These are phyloP conservation scores for Penicillium sp. DNA, from an alignment of 2,329 filamentous ascomycete species.

Conservation along the genomic window DNA sequence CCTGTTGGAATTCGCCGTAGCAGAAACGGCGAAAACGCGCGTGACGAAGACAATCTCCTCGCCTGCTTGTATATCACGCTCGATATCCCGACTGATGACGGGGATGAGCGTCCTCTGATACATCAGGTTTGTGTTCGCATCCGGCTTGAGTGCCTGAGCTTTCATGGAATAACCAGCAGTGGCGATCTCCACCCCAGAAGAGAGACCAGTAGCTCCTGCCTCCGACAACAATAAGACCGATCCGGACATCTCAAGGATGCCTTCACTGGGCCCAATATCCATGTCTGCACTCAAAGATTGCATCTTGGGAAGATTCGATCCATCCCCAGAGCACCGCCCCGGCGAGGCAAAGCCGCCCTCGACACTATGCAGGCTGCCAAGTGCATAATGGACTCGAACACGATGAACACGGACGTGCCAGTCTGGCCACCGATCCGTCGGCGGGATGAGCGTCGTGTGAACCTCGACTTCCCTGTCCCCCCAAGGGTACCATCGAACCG, in stretches of 20 bases:
- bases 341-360: conserved; percentile 13
- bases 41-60: conserved; percentile 7
- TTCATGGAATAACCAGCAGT: background rate
- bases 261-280: conserved; percentile 1
- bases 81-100: background rate
- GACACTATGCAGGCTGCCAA: conserved; percentile 6
- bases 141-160: conserved; percentile 6
- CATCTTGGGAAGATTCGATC: background rate
- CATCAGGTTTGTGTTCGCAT: conserved; percentile 11
- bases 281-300: background rate
- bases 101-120: conserved; percentile 8
- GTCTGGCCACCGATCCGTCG: conserved; percentile 14
- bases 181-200: background rate
- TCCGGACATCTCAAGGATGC: background rate
- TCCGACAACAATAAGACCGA: conserved; percentile 9
- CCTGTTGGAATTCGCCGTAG: conserved; percentile 1
- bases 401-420: conserved; percentile 24
- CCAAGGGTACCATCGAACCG: conserved; percentile 21
- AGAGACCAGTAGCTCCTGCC: conserved; percentile 3
- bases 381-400: conserved; percentile 1
- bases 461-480: conserved; percentile 13
- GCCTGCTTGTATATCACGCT: background rate
- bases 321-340: conserved; percentile 2
- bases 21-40: conserved; percentile 7
- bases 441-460: conserved; percentile 15